These are phyloP conservation scores for Aspergillus ruber DNA, from an alignment of 2,329 filamentous ascomycete genomes.

Conservation along the genomic window DNA sequence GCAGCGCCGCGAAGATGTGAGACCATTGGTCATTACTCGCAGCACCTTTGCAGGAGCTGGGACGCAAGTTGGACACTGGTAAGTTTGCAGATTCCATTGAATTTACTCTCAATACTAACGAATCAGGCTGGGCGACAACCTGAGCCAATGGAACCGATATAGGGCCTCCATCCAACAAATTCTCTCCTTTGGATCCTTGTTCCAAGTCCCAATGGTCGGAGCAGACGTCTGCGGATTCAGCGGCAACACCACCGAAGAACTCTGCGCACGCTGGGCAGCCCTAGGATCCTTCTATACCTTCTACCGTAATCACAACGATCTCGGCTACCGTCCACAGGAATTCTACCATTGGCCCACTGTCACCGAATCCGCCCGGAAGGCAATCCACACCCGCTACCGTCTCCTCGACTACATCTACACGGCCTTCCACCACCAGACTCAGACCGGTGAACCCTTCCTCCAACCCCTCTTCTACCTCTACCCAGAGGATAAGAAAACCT, in stretches of 20 bases:
- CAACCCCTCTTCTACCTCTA: conserved; percentile 69
- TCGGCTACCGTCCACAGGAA: conserved; percentile 55
- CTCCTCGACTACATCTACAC: conserved; percentile 79
- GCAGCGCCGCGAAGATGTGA: conserved; percentile 54
- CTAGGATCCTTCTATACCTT: conserved; percentile 70
- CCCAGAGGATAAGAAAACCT: conserved; percentile 50
- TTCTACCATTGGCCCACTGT: conserved; percentile 65
- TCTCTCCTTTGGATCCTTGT: conserved; percentile 57
- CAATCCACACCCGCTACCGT: conserved; percentile 66
- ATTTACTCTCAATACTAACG: background rate
- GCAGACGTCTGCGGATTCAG: conserved; percentile 74
- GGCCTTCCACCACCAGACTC: conserved; percentile 54
- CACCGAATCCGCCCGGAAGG: conserved; percentile 57
- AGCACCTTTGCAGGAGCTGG: conserved; percentile 71
- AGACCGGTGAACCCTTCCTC: conserved; percentile 58
- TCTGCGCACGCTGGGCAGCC: conserved; percentile 70
- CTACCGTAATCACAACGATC: conserved; percentile 66
- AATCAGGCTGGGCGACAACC: conserved; percentile 53
- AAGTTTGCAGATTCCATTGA: conserved; percentile 14
- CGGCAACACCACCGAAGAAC: conserved; percentile 57
- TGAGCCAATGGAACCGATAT: conserved; percentile 54
- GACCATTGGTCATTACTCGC: conserved; percentile 68
- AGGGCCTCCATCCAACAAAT: conserved; percentile 53
- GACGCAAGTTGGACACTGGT: conserved; percentile 51
- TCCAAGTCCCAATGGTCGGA: conserved; percentile 62